A percentile compares a stretch with the other conserved stretches of the same genome.
These are phyloP conservation scores for Suillus placidus DNA, from an alignment of 768 basidiomycete species.

Conservation along the genomic window DNA sequence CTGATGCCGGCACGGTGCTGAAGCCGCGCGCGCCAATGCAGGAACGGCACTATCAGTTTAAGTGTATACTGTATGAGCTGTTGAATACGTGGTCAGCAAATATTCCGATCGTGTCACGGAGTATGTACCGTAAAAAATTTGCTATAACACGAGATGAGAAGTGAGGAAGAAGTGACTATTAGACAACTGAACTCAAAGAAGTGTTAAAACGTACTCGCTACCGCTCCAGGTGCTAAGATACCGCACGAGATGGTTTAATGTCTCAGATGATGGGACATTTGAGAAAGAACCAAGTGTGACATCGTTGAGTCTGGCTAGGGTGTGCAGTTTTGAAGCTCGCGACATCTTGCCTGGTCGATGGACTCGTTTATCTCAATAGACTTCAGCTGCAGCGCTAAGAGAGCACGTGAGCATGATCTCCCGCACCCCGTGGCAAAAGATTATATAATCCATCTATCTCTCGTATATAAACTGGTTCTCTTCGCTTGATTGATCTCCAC, in stretches of 20 bases:
- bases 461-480: not conserved
- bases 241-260: slow-evolving; percentile 71
- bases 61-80: slow-evolving; percentile 75
- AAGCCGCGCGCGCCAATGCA: slow-evolving; percentile 67
- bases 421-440: not conserved
- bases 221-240: slow-evolving; percentile 85
- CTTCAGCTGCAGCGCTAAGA: not conserved
- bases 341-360: slow-evolving; percentile 46
- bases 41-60: slow-evolving; percentile 68
- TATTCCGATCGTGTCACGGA: not conserved
- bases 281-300: slow-evolving; percentile 65
- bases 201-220: slow-evolving; percentile 66
- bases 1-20: slow-evolving; percentile 68
- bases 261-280: slow-evolving; percentile 58
- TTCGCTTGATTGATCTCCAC: slow-evolving; percentile 17
- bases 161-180: slow-evolving; percentile 12
- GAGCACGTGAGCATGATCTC: not conserved
- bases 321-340: slow-evolving; percentile 45
- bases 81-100: slow-evolving; percentile 12
- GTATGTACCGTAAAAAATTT: slow-evolving; percentile 70
- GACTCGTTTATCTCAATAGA: not conserved
- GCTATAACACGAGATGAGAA: slow-evolving; percentile 39
- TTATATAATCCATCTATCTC: not conserved
- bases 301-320: slow-evolving; percentile 59
- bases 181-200: slow-evolving; percentile 14